phyloP scores from a whole-genome alignment of 106 monocot species.

The Narthecium ossifragum region DNA sequence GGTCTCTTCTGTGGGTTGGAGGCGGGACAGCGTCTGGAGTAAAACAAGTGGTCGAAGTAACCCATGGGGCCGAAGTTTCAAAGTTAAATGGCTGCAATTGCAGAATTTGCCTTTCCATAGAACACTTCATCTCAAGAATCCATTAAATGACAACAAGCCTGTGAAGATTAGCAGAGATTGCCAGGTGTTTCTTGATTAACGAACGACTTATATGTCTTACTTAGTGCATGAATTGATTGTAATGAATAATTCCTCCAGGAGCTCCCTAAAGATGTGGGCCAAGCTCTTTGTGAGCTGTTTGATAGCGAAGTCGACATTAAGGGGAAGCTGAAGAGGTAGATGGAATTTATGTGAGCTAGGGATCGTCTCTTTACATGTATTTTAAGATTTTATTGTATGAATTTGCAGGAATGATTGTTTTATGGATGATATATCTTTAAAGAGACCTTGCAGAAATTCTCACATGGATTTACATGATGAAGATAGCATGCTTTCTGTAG shows the following conservation, averaged over 20 bases:
- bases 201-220: no score
- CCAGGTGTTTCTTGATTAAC: slow-evolving; percentile 10
- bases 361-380: no score
- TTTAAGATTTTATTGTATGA: no score
- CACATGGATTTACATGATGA: slow-evolving; percentile 12
- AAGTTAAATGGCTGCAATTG: slow-evolving; percentile 23
- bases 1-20: slow-evolving; percentile 25
- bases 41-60: slow-evolving; percentile 19
- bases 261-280: slow-evolving; percentile 18
- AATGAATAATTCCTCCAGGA: slow-evolving; percentile 11
- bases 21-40: slow-evolving; percentile 21
- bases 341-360: no score
- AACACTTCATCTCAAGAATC: slow-evolving; percentile 36
- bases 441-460: slow-evolving; percentile 19
- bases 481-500: slow-evolving; percentile 4
- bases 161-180: slow-evolving; percentile 36
- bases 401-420: slow-evolving; percentile 16
- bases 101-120: slow-evolving; percentile 22
- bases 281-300: slow-evolving; percentile 26
- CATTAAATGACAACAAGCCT: slow-evolving; percentile 29
- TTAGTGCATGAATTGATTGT: no score
- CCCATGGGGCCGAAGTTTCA: slow-evolving; percentile 23
- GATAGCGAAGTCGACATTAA: slow-evolving; percentile 14
- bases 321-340: slow-evolving; percentile 18
- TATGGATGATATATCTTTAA: slow-evolving; percentile 1